Evolutionary conservation across 176 grass and related monocot genomes (phyloP).

Genomic region (bread wheat (Triticum aestivum)): DNA sequence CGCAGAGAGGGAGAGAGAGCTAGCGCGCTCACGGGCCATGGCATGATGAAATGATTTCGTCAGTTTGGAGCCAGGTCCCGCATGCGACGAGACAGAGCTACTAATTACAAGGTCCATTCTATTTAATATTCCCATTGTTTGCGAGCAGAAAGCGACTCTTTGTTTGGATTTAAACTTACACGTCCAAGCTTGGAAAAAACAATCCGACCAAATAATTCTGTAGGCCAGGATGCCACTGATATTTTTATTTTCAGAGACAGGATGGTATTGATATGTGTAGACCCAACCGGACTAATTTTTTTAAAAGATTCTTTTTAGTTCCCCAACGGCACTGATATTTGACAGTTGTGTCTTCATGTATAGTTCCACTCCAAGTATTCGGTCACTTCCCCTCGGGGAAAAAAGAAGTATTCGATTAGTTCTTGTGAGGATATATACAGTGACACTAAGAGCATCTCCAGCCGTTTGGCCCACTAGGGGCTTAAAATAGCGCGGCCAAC

Average conservation of each 20-base stretch:
- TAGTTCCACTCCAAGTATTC: background rate
- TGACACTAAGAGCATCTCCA: too few relatives aligned
- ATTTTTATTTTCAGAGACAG: too few relatives aligned
- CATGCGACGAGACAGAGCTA: constrained; percentile 28
- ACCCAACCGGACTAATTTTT: background rate
- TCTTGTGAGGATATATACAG: background rate
- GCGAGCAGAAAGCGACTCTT: constrained; percentile 35
- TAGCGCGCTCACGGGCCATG: constrained; percentile 59
- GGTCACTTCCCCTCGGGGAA: background rate
- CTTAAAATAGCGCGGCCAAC: too few relatives aligned
- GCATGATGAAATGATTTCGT: constrained; percentile 63
- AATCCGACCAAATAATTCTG: constrained; percentile 8
- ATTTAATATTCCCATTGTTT: constrained; percentile 25
- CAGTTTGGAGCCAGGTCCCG: constrained; percentile 41
- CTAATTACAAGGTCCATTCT: constrained; percentile 5
- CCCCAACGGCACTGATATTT: background rate
- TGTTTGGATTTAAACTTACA: constrained; percentile 31
- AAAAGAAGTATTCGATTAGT: background rate
- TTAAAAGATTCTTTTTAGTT: too few relatives aligned
- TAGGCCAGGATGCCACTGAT: constrained; percentile 5
- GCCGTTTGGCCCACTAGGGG: too few relatives aligned
- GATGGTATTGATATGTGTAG: background rate
- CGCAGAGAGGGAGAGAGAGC: background rate
- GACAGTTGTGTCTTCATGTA: background rate
- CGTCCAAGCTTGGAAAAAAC: constrained; percentile 23